These are phyloP conservation scores for Pestalotiopsis sp. DNA, from an alignment of 2,329 filamentous ascomycete genomes.

Conservation along the genomic window DNA sequence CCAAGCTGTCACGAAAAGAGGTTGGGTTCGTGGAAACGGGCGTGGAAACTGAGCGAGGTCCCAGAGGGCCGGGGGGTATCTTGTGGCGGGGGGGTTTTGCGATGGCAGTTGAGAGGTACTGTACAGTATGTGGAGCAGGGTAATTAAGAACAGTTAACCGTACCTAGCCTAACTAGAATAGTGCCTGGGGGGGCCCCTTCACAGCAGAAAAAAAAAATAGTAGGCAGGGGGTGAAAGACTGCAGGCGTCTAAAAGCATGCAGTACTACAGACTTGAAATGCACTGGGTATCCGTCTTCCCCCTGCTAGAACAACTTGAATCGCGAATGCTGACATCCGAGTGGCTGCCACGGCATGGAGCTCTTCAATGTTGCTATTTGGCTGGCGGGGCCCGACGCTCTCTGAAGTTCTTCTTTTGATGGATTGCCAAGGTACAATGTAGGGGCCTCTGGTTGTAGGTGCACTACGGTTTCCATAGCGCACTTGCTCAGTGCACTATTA, in stretches of 20 bases:
- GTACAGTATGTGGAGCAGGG: not conserved
- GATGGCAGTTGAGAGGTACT: not conserved
- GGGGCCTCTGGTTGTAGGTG: too few species aligned
- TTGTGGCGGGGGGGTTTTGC: not conserved
- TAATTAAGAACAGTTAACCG: not conserved
- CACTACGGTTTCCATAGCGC: not conserved
- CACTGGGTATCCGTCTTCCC: not conserved
- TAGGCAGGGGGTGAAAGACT: not conserved
- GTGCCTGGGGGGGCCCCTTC: not conserved
- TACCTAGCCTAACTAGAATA: not conserved
- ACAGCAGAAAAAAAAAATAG: not conserved
- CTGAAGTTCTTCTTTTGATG: not conserved
- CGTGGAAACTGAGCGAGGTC: not conserved
- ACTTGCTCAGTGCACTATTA: not conserved
- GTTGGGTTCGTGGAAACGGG: not conserved
- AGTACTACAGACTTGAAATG: not conserved
- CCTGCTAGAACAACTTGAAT: not conserved
- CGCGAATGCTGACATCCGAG: not conserved
- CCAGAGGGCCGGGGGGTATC: not conserved
- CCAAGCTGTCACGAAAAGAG: conserved; percentile 6
- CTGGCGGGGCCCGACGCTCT: not conserved
- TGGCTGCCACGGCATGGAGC: not conserved
- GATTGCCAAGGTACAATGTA: not conserved
- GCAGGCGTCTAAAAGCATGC: not conserved
- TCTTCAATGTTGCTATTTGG: not conserved